Evolutionary conservation across 345 rosid species (phyloP).

Genomic region (Arabis hirsuta): DNA sequence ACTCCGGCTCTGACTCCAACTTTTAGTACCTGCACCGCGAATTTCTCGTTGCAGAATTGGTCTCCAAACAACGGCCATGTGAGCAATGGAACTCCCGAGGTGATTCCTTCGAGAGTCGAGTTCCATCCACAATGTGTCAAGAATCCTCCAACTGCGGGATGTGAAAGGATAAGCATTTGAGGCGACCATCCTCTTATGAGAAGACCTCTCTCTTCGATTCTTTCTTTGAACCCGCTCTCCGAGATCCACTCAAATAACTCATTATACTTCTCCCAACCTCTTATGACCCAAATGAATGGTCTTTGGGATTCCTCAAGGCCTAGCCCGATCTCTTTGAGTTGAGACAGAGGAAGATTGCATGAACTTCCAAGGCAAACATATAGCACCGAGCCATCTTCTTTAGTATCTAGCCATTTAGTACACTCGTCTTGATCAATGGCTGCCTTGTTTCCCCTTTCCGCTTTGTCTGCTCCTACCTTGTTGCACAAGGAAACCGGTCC

Average conservation of each 20-base stretch:
- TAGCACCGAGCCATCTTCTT: conserved; percentile 42
- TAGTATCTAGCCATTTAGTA: conserved; percentile 51
- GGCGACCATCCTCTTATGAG: conserved; percentile 68
- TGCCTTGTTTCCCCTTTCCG: conserved; percentile 49
- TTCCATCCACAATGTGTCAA: conserved; percentile 77
- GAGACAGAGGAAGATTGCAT: conserved; percentile 27
- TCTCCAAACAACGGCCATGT: conserved; percentile 72
- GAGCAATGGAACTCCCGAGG: conserved; percentile 53
- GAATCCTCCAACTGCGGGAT: conserved; percentile 58
- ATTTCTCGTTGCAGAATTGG: conserved; percentile 66
- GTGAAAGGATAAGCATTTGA: conserved; percentile 59
- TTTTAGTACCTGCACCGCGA: conserved; percentile 48
- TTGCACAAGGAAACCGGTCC: conserved; percentile 52
- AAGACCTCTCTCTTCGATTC: conserved; percentile 45
- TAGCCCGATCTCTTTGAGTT: conserved; percentile 48
- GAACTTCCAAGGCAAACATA: conserved; percentile 59
- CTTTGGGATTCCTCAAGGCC: conserved; percentile 51
- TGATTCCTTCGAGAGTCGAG: conserved; percentile 58
- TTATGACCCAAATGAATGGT: conserved; percentile 63
- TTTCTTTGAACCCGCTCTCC: conserved; percentile 42
- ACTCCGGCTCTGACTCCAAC: conserved; percentile 59
- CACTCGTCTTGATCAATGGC: conserved; percentile 33
- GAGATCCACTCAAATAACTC: conserved; percentile 41
- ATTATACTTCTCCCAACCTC: conserved; percentile 33
- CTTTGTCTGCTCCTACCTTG: conserved; percentile 38